Conservation (phyloP, 768 basidiomycete genomes). For the Leccinum aurantiacum region DNA sequence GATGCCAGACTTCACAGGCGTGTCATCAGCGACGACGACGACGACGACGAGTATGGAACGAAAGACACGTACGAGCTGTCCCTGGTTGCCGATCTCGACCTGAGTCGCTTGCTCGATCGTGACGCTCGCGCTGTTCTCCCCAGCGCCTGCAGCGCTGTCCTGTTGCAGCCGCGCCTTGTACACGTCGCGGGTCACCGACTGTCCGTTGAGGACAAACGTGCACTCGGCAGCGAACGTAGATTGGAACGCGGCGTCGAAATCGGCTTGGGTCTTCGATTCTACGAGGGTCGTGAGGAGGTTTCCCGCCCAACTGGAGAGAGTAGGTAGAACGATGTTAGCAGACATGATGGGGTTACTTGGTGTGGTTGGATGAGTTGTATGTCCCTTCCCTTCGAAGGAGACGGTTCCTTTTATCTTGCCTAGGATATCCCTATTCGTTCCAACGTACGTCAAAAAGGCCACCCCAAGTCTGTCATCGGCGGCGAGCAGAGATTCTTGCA, state of each 20-base stretch:
- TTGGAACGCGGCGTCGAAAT: constrained; percentile 42
- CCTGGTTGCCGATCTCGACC: constrained; percentile 25
- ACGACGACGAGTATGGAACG: background rate
- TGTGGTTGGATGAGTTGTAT: background rate
- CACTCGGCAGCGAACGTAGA: constrained; percentile 38
- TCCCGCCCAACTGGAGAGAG: constrained; percentile 44
- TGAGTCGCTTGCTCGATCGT: constrained; percentile 30
- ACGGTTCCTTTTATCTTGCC: constrained; percentile 16
- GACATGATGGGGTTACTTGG: constrained; percentile 20
- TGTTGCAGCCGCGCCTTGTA: constrained; percentile 40
- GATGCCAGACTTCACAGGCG: constrained; percentile 22
- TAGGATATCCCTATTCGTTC: background rate
- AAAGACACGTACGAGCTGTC: constrained; percentile 24
- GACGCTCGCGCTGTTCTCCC: constrained; percentile 19
- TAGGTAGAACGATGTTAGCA: constrained; percentile 36
- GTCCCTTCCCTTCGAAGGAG: background rate
- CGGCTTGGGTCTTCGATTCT: constrained; percentile 35
- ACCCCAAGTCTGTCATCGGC: background rate
- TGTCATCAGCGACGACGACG: background rate
- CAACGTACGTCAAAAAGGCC: background rate
- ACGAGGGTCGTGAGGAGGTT: constrained; percentile 39
- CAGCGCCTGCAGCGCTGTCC: constrained; percentile 25
- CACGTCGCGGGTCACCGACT: constrained; percentile 35
- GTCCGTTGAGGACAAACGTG: constrained; percentile 43
- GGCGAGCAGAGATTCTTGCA: background rate